A percentile compares a stretch with the other conserved stretches of the same genome.
phyloP scores from a whole-genome alignment of 805 yeast genomes.

The Ogataea thermomethanolica region DNA sequence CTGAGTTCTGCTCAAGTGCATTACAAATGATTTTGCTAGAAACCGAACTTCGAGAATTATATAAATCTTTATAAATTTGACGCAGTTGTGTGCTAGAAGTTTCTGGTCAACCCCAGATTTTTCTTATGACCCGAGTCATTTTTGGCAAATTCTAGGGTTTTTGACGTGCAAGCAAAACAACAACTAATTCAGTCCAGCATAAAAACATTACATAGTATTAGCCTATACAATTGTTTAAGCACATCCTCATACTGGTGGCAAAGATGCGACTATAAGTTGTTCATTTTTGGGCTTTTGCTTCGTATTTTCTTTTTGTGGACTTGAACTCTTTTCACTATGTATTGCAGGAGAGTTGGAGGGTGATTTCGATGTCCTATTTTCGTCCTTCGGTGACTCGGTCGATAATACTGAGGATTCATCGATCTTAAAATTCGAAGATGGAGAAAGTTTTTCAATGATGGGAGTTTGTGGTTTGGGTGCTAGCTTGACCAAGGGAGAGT shows the following conservation, averaged over 20 bases:
- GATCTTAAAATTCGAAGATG: no score
- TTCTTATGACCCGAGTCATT: constrained; percentile 6
- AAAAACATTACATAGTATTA: no score
- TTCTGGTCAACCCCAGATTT: constrained; percentile 11
- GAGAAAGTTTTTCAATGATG: neutral
- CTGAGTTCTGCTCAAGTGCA: no score
- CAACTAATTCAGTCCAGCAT: no score
- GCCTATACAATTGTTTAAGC: no score
- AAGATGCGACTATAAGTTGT: constrained; percentile 2
- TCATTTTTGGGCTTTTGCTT: neutral
- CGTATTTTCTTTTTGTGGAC: neutral
- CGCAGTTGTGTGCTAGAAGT: constrained; percentile 12
- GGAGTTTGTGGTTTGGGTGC: constrained; percentile 8
- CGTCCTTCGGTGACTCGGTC: no score
- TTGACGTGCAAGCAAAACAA: neutral
- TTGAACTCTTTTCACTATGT: neutral
- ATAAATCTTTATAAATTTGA: neutral
- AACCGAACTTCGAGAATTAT: no score
- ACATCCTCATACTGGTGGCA: neutral
- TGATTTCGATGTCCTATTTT: no score
- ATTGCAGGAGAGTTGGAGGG: no score
- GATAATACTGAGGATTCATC: no score
- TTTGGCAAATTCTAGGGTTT: neutral
- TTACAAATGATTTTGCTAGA: no score
- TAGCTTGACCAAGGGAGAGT: constrained; percentile 9